Evolutionary conservation across 306 rosid species (phyloP).

Genomic region (Prosopis cineraria): DNA sequence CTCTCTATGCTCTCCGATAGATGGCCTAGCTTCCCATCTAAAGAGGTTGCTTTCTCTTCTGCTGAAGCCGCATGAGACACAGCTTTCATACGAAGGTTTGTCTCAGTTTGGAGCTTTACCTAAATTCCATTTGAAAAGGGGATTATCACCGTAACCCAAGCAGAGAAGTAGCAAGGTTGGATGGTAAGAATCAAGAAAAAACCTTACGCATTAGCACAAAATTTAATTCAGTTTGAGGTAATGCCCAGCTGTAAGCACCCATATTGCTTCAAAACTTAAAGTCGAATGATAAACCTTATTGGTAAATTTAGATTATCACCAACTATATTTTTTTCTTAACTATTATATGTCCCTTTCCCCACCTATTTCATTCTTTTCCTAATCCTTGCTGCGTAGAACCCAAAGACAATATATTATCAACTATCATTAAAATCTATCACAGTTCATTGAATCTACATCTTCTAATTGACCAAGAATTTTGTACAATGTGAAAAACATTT

Average conservation of each 20-base stretch:
- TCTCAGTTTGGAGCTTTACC: slow-evolving; percentile 79
- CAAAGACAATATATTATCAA: neutral
- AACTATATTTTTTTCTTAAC: neutral
- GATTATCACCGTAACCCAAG: slow-evolving; percentile 16
- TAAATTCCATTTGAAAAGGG: slow-evolving; percentile 36
- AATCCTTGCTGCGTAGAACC: neutral
- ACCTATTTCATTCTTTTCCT: neutral
- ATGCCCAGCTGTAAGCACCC: neutral
- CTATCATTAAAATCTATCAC: neutral
- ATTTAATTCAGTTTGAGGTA: neutral
- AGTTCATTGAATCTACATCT: neutral
- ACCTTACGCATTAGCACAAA: neutral
- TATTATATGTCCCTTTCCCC: neutral
- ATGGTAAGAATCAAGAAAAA: slow-evolving; percentile 3
- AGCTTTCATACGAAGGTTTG: slow-evolving; percentile 65
- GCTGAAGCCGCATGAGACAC: slow-evolving; percentile 69
- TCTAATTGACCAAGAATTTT: neutral
- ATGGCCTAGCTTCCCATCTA: slow-evolving; percentile 61
- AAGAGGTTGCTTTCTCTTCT: slow-evolving; percentile 60
- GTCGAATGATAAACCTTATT: neutral
- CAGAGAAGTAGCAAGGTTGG: slow-evolving; percentile 3
- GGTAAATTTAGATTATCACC: neutral
- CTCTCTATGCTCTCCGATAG: slow-evolving; percentile 67
- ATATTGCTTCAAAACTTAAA: neutral
- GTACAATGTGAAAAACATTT: neutral